Evolutionary conservation across 208 protist genomes (phyloP).

Genomic region (Trypanosoma vivax): DNA sequence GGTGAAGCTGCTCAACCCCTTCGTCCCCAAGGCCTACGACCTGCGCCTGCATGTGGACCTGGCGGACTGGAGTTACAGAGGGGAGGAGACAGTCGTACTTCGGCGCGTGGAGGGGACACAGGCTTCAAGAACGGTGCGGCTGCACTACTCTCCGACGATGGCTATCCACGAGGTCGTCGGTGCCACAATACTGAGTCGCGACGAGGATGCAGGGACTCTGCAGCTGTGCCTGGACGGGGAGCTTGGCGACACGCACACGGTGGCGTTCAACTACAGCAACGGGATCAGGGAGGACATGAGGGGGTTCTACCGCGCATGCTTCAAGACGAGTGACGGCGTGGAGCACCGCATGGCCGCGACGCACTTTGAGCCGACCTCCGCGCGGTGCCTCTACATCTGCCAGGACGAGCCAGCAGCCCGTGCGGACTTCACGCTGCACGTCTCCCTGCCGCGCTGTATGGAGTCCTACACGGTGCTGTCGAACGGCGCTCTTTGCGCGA

Average conservation of each 20-base stretch:
- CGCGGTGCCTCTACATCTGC: constrained; percentile 93
- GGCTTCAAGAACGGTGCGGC: constrained; percentile 33
- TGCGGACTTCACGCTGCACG: constrained; percentile 91
- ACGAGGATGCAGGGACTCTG: constrained; percentile 46
- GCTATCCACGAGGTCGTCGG: constrained; percentile 39
- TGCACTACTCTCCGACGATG: constrained; percentile 64
- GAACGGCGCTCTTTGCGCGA: constrained; percentile 51
- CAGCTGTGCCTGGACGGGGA: constrained; percentile 36
- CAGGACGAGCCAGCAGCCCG: constrained; percentile 96
- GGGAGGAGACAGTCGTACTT: constrained; percentile 57
- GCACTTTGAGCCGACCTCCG: constrained; percentile 95
- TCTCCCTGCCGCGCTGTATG: constrained; percentile 61
- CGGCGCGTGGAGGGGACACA: constrained; percentile 22
- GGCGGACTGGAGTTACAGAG: constrained; percentile 62
- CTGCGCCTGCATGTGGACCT: constrained; percentile 65
- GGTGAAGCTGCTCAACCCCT: constrained; percentile 75
- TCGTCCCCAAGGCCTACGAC: constrained; percentile 60
- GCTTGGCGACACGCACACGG: constrained; percentile 8
- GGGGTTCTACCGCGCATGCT: constrained; percentile 87
- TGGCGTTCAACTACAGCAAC: constrained; percentile 76
- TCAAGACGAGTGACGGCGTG: constrained; percentile 50
- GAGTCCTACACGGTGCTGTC: constrained; percentile 76
- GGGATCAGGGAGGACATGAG: constrained; percentile 85
- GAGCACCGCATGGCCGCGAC: constrained; percentile 89
- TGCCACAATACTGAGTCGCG: constrained; percentile 36